Evolutionary conservation across 1,284 basidiomycete species (phyloP), one percentile per base, ranked within the genome.

Genomic region (Leccinum olivaceoglutinosum): DNA sequence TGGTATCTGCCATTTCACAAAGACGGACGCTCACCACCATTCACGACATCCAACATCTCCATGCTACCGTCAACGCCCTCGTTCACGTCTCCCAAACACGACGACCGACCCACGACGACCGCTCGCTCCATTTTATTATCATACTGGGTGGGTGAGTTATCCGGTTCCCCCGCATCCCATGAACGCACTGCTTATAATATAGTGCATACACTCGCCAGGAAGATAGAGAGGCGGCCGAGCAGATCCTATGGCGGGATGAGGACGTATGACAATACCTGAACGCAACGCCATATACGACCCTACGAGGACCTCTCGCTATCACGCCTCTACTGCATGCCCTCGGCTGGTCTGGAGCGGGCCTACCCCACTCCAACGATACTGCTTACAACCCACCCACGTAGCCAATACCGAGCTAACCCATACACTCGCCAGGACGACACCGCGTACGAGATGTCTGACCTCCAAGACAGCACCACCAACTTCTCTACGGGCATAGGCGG

Each of bases 391-490:
- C 38, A 39, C 38, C 38, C 38, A 39, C 12, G 5, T 39, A 18
- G 9, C 46, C 16, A 1, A 44, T 46, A 46, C 10, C 44, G 10
- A 46, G 9, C 44, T 39, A 14, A 12, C 5, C 11, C 38, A 39
- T 39, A 39, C 38, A 39, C 12, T 39, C 38, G 38, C 38, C 38
- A 39, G 1, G 6, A 21, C 11, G 46, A 49, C 18, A 49, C 18
- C 46, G 18, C 2, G 1, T 49, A 49, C 46, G 46, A 49, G 18
- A 49, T 49, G 46, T 49, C 46, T 49, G 11, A 11, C 11, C 11
- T 49, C 46, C 78, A 79, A 65, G 83, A 84, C 68, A 85, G 82
- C 74, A 79, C 79, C n/a, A 78, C 82, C 46, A 80, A 84, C 69
- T 76, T 85, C 57, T 74, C 74, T 60, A 69, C 72, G 36, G 67